These are phyloP conservation scores for Crithidia expoeki DNA, from an alignment of 208 protist species.

Conservation along the genomic window DNA sequence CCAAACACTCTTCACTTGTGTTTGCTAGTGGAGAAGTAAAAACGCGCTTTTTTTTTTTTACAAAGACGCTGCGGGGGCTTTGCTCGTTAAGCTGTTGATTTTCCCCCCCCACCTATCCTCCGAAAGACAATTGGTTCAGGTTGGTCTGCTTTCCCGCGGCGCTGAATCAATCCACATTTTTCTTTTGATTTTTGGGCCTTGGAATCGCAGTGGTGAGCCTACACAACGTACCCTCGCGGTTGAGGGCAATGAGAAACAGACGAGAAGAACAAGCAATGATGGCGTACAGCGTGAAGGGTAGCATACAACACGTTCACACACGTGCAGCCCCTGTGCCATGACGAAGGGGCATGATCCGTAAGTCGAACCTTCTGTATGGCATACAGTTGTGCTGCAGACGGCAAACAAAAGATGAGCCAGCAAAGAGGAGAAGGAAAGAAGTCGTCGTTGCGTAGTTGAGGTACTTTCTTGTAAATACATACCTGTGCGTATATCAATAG, in stretches of 20 bases:
- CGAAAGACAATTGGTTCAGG: too few relatives aligned
- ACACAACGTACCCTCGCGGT: conserved; percentile 8
- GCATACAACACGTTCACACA: conserved; percentile 6
- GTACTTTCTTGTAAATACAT: background rate
- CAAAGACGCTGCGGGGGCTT: background rate
- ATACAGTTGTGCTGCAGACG: background rate
- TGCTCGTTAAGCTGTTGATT: too few relatives aligned
- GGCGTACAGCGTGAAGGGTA: background rate
- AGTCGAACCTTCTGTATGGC: background rate
- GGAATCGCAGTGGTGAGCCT: conserved; percentile 11
- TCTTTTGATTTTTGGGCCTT: too few relatives aligned
- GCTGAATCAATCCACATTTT: too few relatives aligned
- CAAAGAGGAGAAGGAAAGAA: background rate
- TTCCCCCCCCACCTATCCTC: too few relatives aligned
- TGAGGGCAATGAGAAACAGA: background rate
- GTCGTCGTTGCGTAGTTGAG: background rate
- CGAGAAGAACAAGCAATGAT: background rate
- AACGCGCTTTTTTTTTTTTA: conserved; percentile 19
- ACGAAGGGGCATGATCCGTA: too few relatives aligned
- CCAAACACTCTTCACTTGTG: background rate
- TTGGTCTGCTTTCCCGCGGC: too few relatives aligned
- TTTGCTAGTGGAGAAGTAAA: background rate
- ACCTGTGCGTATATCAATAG: too few relatives aligned
- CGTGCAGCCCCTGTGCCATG: background rate
- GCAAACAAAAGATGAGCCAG: background rate